Evolutionary conservation across 176 grass and related monocot species (phyloP).

Genomic region (Olyra latifolia): DNA sequence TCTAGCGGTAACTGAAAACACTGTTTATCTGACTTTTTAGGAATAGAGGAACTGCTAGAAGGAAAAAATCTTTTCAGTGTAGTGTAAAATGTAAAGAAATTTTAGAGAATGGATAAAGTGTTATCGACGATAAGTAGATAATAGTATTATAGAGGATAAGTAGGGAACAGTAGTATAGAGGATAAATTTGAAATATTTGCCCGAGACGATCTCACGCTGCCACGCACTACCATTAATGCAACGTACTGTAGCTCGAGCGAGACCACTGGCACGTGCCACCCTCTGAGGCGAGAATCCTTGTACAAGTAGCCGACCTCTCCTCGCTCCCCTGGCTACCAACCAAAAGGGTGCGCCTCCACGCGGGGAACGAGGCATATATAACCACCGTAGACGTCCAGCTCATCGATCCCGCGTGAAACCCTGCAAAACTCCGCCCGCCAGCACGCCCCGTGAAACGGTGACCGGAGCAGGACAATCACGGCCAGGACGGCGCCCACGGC

Average conservation of each 20-base stretch:
- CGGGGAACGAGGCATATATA: not conserved
- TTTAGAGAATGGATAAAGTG: no score
- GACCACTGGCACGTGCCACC: slow-evolving; percentile 19
- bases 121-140: no score
- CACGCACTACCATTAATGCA: slow-evolving; percentile 1
- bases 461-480: not conserved
- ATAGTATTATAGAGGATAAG: no score
- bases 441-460: not conserved
- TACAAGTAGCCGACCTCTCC: not conserved
- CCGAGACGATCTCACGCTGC: no score
- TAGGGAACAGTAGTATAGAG: no score
- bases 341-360: not conserved
- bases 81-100: no score
- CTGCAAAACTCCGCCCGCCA: not conserved
- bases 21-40: no score
- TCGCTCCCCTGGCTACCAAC: not conserved
- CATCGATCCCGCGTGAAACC: not conserved
- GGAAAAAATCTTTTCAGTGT: no score
- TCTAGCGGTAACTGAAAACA: no score
- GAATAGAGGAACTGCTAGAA: no score
- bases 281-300: not conserved
- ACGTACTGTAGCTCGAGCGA: slow-evolving; percentile 4
- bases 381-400: slow-evolving; percentile 31
- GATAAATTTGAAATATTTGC: no score
- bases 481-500: no score